These are phyloP conservation scores for Globisporangium abappressorium DNA, from an alignment of 352 stramenopile species.

Conservation along the genomic window DNA sequence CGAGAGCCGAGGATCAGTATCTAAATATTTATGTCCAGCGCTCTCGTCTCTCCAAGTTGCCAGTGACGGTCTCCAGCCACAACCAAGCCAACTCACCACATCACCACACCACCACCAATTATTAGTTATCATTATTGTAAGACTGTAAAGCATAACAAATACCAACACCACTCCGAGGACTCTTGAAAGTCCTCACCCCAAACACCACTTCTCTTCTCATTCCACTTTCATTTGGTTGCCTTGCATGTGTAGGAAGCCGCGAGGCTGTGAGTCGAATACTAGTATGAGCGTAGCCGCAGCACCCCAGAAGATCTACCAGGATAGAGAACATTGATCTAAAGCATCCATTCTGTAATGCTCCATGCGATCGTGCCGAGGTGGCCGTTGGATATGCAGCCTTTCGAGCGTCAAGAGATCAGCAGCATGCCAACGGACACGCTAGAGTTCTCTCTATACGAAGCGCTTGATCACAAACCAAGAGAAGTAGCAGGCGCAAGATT, in stretches of 20 bases:
- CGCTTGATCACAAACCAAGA: neutral
- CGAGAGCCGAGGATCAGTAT: neutral
- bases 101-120: neutral
- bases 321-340: neutral
- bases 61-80: neutral
- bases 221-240: neutral
- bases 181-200: conserved; percentile 1
- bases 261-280: no score
- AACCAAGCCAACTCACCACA: neutral
- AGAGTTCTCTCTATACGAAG: neutral
- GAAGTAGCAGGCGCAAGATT: neutral
- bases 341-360: neutral
- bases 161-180: neutral
- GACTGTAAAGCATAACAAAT: conserved; percentile 1
- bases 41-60: neutral
- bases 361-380: neutral
- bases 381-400: neutral
- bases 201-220: neutral
- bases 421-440: neutral
- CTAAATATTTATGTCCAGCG: neutral
- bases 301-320: neutral
- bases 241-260: neutral
- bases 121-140: conserved; percentile 6
- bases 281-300: no score
- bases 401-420: neutral